phyloP scores from a whole-genome alignment of 208 protist genomes.

The Tritrichomonas foetus region DNA sequence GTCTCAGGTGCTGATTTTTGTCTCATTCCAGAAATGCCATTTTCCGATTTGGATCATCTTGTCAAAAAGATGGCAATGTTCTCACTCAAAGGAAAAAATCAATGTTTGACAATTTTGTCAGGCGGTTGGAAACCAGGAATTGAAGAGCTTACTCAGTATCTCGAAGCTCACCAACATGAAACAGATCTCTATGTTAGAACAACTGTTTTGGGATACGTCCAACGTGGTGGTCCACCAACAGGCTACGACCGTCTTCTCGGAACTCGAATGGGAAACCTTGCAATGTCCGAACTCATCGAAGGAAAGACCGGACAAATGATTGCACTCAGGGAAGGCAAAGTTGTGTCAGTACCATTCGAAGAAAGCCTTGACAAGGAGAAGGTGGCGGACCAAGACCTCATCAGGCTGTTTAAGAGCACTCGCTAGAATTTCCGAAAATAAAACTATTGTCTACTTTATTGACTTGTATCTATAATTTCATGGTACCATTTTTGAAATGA shows the following conservation, averaged over 20 bases:
- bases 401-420: neutral
- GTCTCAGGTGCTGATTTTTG: neutral
- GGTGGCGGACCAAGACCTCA: neutral
- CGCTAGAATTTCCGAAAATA: neutral
- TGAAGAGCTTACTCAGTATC: neutral
- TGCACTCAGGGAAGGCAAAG: neutral
- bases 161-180: neutral
- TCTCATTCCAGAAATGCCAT: neutral
- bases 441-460: too few relatives aligned
- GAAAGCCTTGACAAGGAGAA: neutral
- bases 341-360: neutral
- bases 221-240: neutral
- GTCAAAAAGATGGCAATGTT: neutral
- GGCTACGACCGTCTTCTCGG: neutral
- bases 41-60: neutral
- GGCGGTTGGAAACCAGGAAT: neutral
- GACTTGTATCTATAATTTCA: too few relatives aligned
- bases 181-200: neutral
- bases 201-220: neutral
- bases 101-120: neutral
- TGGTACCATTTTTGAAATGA: too few relatives aligned
- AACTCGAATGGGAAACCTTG: neutral
- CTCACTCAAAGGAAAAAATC: neutral
- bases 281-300: neutral
- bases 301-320: neutral